Evolutionary conservation across 352 stramenopile species (phyloP), one percentile per base, ranked within the genome.

Genomic region (Pythium vanterpoolii): DNA sequence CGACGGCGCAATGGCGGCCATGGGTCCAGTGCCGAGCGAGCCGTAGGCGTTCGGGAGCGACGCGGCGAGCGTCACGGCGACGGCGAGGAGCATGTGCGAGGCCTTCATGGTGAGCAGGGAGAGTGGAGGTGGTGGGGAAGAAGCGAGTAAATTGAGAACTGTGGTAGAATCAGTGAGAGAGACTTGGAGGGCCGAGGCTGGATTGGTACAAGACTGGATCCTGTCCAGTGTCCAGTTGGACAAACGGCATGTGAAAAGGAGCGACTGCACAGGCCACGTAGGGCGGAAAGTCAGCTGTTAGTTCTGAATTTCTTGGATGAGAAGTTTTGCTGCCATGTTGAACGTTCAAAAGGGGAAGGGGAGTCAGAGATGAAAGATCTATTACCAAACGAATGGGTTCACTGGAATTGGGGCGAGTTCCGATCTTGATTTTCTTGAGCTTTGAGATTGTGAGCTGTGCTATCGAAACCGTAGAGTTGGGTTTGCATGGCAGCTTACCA

Each of bases 251-350:
- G 33, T 5, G 49, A 26, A 58, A 58, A 58, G 50, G 50, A 58
- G 50, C 11, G 50, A 48, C 50, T 58, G 21, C 38, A 21, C 49
- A 31, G 5, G 4, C 16, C 24, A 11, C 23, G 23, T 27, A 21
- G 24, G 50, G 36, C 50, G 36, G 21, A 38, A 58, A 21, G 38
- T 36, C 52, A 60, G 52, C 52, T 60, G 52, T 50, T 52, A 48
- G 55, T 62, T 55, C 45, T 62, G 55, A 62, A 62, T 56, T 62
- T 55, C 46, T 44, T 33, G n/a, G 40, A 48, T 16, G n/a, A n/a
- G 9, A 10, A 42, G 13, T 42, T 23, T 23, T 21, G 13, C 34
- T 8, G 13, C 34, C 31, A 36, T 11, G 31, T 13, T 36, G 11
- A 11, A 46, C 23, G 24, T 4, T 11, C 30, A 7, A 44, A 28